Evolutionary conservation across 306 rosid species (phyloP).

Genomic region (Carpinus fangiana): DNA sequence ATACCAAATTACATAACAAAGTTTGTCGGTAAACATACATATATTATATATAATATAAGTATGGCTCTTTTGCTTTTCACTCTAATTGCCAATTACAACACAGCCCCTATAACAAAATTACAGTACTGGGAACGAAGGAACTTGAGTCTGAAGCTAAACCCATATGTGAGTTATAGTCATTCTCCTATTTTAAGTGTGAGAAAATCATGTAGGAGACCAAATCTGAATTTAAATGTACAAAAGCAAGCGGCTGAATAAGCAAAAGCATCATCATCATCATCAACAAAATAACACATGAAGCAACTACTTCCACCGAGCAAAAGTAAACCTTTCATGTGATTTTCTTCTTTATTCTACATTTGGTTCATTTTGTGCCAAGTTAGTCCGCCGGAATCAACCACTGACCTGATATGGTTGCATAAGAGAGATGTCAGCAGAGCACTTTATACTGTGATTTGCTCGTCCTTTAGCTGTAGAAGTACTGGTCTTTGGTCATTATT

Average conservation of each 20-base stretch:
- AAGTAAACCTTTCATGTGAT: conserved; percentile 36
- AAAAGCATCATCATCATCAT: conserved; percentile 18
- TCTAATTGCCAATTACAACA: conserved; percentile 7
- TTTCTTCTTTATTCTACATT: conserved; percentile 32
- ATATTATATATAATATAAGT: too few species aligned
- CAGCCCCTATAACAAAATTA: background rate
- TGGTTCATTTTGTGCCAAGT: conserved; percentile 38
- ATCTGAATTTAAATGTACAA: conserved; percentile 52
- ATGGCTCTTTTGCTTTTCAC: conserved; percentile 11
- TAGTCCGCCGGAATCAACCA: conserved; percentile 38
- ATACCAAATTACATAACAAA: background rate
- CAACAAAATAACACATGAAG: conserved; percentile 41
- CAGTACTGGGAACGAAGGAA: conserved; percentile 26
- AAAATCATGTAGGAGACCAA: conserved; percentile 43
- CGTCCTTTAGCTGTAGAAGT: conserved; percentile 73
- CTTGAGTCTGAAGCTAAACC: conserved; percentile 31
- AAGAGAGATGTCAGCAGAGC: background rate
- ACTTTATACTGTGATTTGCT: conserved; percentile 53
- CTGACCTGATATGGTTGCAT: conserved; percentile 22
- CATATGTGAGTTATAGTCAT: conserved; percentile 29
- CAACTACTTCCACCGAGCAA: conserved; percentile 31
- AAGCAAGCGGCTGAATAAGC: conserved; percentile 39
- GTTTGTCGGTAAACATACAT: conserved; percentile 1
- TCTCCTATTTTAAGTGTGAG: conserved; percentile 40
- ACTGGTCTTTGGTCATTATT: conserved; percentile 64